Evolutionary conservation across 345 rosid genomes (phyloP), one percentile per base, ranked within the genome.

Genomic region (Erodium maritimum): DNA sequence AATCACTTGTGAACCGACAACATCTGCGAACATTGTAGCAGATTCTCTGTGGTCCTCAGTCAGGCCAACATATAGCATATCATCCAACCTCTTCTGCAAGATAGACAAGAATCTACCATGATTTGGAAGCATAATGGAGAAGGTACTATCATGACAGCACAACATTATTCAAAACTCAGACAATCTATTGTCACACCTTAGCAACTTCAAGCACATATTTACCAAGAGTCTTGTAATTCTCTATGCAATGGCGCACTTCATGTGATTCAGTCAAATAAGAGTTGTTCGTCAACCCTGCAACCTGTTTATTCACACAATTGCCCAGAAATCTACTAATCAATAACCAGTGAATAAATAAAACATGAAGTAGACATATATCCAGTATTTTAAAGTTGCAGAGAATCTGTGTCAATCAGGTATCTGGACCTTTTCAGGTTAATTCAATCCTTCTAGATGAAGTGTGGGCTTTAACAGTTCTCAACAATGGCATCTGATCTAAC

Each of bases 251-350:
- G 57, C 95, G 91, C 59, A 93, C 83, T 65, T 85, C 84, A 64
- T 89, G 94, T 54, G 96, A 70, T 68, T 81, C 91, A 62, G 71
- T 57, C 77, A 69, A 73, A 67, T 68, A 73, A 37, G 99, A 93
- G 71, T 89, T 89, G 78, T 93, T 93, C 45, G 99, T 93, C 80
- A 93, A 73, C 45, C 99, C 96, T 70, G 93, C 89, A 80, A 93
- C 76, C 99, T 93, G 80, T 70, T 56, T 29, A 29, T 29, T 29
- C 37, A 29, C 37, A 29, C 37, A 29, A 29, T 29, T 29, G 37
- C 37, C 37, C 37, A 29, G 37, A 11, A 29, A 29, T 29, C 37
- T 29, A 29, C 37, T 5, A 29, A 60, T 68, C 19, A 57, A 63
- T 59, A 70, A 55, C 56, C 50, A 58, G 21, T 21, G 2, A 52